phyloP scores from a whole-genome alignment of 1,284 basidiomycete genomes.

The Gomphus bonarii region DNA sequence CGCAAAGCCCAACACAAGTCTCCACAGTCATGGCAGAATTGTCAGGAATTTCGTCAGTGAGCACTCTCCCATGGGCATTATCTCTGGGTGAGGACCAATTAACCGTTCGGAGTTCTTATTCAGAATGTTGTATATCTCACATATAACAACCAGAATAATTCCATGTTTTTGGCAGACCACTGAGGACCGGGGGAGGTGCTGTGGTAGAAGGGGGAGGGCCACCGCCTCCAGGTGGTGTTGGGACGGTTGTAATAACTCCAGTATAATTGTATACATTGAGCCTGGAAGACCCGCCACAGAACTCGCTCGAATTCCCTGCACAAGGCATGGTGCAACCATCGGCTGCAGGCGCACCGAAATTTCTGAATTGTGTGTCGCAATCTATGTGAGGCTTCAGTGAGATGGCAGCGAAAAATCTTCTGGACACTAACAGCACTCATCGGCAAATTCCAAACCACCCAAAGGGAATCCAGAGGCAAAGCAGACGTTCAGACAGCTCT shows the following conservation, averaged over 20 bases:
- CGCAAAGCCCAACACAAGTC: slow-evolving; percentile 36
- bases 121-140: slow-evolving; percentile 5
- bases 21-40: slow-evolving; percentile 31
- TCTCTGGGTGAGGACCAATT: slow-evolving; percentile 25
- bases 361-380: slow-evolving; percentile 39
- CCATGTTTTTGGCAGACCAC: slow-evolving; percentile 42
- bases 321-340: slow-evolving; percentile 54
- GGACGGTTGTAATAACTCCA: slow-evolving; percentile 33
- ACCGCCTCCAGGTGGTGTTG: slow-evolving; percentile 29
- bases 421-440: slow-evolving; percentile 37
- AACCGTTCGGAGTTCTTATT: neutral
- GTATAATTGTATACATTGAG: slow-evolving; percentile 57
- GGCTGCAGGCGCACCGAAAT: slow-evolving; percentile 35
- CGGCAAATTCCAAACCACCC: slow-evolving; percentile 42
- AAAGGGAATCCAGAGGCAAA: slow-evolving; percentile 47
- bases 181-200: slow-evolving; percentile 35
- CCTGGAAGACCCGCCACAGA: slow-evolving; percentile 56
- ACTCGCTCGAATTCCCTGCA: slow-evolving; percentile 44
- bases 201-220: slow-evolving; percentile 22
- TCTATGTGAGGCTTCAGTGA: slow-evolving; percentile 23
- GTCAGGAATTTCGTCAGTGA: slow-evolving; percentile 25
- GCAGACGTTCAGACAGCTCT: slow-evolving; percentile 52
- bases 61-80: slow-evolving; percentile 40
- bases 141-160: slow-evolving; percentile 27
- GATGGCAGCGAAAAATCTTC: neutral